Conservation (phyloP, 495 filamentous ascomycete genomes). For the Cudoniella acicularis region DNA sequence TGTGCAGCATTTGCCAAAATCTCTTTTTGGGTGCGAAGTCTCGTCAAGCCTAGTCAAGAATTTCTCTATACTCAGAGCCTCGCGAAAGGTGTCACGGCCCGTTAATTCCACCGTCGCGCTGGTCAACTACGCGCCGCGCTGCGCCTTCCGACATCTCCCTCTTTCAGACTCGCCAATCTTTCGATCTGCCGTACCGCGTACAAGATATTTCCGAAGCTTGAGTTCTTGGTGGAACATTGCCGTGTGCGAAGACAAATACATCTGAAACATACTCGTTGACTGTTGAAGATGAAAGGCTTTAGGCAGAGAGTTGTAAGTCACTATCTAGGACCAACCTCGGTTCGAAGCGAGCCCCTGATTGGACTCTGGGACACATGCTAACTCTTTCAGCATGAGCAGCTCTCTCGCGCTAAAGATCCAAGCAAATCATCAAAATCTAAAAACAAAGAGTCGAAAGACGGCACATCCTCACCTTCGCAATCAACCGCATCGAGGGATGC, state of each 20-base stretch:
- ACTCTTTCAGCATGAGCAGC: slow-evolving; percentile 53
- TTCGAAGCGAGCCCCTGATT: not conserved
- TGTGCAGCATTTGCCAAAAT: not conserved
- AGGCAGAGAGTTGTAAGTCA: slow-evolving; percentile 93
- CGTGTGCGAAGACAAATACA: not conserved
- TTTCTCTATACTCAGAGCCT: no score
- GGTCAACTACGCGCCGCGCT: not conserved
- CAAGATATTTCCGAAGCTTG: not conserved
- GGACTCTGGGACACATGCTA: slow-evolving; percentile 13
- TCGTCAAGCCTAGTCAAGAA: not conserved
- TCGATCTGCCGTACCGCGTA: not conserved
- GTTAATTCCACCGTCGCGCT: not conserved
- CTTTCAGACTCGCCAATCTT: not conserved
- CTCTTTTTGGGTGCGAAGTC: not conserved
- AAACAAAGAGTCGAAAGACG: slow-evolving; percentile 80
- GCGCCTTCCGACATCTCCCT: no score
- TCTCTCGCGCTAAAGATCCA: slow-evolving; percentile 89
- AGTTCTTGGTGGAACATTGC: not conserved
- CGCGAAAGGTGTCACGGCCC: not conserved
- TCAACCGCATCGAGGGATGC: slow-evolving; percentile 43
- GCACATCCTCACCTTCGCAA: slow-evolving; percentile 69
- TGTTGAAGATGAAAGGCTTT: slow-evolving; percentile 93
- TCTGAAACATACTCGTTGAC: slow-evolving; percentile 23
- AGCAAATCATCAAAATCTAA: slow-evolving; percentile 88
- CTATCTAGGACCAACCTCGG: not conserved